Conservation (phyloP, 2,329 filamentous ascomycete species). For the Alternaria ventricosa region DNA sequence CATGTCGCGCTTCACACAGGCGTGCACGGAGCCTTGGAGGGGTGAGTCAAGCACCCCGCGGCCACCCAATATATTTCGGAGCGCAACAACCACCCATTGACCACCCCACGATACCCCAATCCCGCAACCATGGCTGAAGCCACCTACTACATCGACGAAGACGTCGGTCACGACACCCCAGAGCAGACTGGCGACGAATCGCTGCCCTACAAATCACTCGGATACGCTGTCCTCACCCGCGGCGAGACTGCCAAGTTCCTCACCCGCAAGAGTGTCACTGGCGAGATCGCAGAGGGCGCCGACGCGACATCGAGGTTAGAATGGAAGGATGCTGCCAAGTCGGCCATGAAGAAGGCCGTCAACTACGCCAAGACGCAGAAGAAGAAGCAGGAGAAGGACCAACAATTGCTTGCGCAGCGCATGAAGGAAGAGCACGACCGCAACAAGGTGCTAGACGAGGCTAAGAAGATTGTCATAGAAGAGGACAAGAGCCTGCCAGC, state of each 20-base stretch:
- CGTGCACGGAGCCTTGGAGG: slow-evolving; percentile 18
- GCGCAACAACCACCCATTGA: slow-evolving; percentile 22
- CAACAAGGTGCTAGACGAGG: slow-evolving; percentile 76
- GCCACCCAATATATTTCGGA: slow-evolving; percentile 37
- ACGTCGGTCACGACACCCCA: slow-evolving; percentile 73
- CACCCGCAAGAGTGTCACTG: slow-evolving; percentile 63
- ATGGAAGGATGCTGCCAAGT: slow-evolving; percentile 85
- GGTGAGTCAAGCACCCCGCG: slow-evolving; percentile 21
- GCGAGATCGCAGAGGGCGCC: slow-evolving; percentile 50
- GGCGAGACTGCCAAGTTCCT: slow-evolving; percentile 69
- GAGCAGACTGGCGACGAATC: slow-evolving; percentile 71
- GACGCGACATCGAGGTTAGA: slow-evolving; percentile 69
- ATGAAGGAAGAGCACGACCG: slow-evolving; percentile 75
- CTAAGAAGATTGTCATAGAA: slow-evolving; percentile 75
- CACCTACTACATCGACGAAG: slow-evolving; percentile 79
- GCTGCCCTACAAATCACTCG: slow-evolving; percentile 81
- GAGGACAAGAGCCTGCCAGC: slow-evolving; percentile 77
- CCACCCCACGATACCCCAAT: slow-evolving; percentile 30
- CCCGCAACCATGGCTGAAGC: slow-evolving; percentile 46
- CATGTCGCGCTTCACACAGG: slow-evolving; percentile 21
- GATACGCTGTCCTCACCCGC: slow-evolving; percentile 77
- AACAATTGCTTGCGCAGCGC: slow-evolving; percentile 73
- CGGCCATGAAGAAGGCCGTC: slow-evolving; percentile 83
- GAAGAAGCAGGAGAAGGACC: slow-evolving; percentile 83
- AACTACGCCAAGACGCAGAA: slow-evolving; percentile 76